phyloP scores from a whole-genome alignment of 2,329 filamentous ascomycete genomes.

The Penicillium vulpinum region DNA sequence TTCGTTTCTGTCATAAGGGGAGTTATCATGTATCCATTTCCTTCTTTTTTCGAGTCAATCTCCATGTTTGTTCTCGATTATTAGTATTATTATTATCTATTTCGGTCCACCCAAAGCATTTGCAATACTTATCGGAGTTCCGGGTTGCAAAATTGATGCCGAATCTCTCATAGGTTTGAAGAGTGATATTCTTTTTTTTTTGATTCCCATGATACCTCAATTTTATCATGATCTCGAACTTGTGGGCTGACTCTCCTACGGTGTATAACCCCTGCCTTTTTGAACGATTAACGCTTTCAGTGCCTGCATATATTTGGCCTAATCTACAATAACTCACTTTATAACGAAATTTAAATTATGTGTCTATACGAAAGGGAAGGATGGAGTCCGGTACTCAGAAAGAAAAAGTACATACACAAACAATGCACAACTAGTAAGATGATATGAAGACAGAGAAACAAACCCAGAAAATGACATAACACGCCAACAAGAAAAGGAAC shows the following conservation, averaged over 20 bases:
- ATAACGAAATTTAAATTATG: neutral
- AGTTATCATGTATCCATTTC: conserved; percentile 19
- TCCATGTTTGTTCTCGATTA: neutral
- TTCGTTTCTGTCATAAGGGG: conserved; percentile 15
- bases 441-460: conserved; percentile 2
- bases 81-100: neutral
- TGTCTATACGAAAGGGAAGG: neutral
- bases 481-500: neutral
- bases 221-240: neutral
- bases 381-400: neutral
- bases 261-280: too few species aligned
- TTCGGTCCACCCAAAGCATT: conserved; percentile 16
- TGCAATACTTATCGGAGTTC: conserved; percentile 20
- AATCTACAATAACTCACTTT: neutral
- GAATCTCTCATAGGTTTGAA: conserved; percentile 10
- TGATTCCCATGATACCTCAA: too few species aligned
- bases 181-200: conserved; percentile 3
- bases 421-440: neutral
- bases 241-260: neutral
- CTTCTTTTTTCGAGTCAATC: neutral
- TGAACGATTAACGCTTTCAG: neutral
- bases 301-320: neutral
- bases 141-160: conserved; percentile 13
- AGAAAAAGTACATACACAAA: neutral
- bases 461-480: neutral